Base-by-base conservation (phyloP, 1,284 basidiomycete species). In the Apiotrichum siamense region DNA sequence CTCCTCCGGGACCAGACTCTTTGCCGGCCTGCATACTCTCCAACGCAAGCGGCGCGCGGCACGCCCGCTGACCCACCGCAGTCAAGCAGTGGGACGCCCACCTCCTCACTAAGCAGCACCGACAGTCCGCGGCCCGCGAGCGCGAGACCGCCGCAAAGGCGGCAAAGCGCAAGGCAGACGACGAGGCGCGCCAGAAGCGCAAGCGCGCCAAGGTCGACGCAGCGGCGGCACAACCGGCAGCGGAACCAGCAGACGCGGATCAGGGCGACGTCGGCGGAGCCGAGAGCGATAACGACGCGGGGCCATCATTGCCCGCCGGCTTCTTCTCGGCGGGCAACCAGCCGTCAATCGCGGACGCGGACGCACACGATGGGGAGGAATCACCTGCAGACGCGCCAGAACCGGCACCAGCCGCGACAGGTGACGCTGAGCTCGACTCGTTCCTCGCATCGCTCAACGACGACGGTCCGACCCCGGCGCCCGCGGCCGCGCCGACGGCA, bases 11-110 rank as follows among this genome's bases (percentile, higher is more conserved):
- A n/a, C n/a, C n/a, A n/a, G n/a, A n/a, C n/a, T n/a, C n/a, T n/a
- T n/a, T n/a, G n/a, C n/a, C n/a, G n/a, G n/a, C n/a, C n/a, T n/a
- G n/a, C n/a, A n/a, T n/a, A 31, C 29, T 31, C 15, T 13, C 33
- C 33, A 35, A 35, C 7, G 9, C 29, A 31, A 31, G 29, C 15
- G 29, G 29, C 3, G 17, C 11, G 29, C 29, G 29, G 17, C 3
- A 31, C 29, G 12, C 17, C 17, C n/a, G 25, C 26, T 23, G 12
- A 13, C 35, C 38, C 21, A 32, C 15, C n/a, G 25, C 7, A 74
- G 74, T 73, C 1, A 70, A 70, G 49, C 68, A 74, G 48, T 75
- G 73, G 73, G 71, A 74, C 44, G 71, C 73, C 2, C 74, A 75
- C 54, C 48, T 72, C 13, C 47, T 72, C 31, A 73, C 73, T 10